Percentiles rank a stretch among this genome's conserved stretches.
These are phyloP conservation scores for Hypoxylon sp. DNA, from an alignment of 2,329 filamentous ascomycete species.

Conservation along the genomic window DNA sequence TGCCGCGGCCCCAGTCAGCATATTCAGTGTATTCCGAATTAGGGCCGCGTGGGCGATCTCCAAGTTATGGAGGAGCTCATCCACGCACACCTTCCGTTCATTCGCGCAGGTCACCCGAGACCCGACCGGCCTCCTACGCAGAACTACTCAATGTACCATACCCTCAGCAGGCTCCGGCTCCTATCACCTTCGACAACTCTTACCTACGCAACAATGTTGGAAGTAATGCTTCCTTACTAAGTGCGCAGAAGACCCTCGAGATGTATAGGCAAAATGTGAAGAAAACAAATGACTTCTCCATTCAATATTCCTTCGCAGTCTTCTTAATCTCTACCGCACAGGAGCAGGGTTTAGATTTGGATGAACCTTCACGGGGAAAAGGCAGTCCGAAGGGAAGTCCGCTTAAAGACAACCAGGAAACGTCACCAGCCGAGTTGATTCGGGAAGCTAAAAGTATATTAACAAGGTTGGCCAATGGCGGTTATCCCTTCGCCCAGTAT, in stretches of 20 bases:
- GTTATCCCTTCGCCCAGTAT: slow-evolving; percentile 98
- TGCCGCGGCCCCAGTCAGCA: slow-evolving; percentile 80
- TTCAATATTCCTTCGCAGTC: slow-evolving; percentile 96
- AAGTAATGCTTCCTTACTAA: slow-evolving; percentile 90
- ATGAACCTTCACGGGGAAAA: slow-evolving; percentile 63
- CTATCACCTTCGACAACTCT: slow-evolving; percentile 84
- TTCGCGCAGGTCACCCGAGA: slow-evolving; percentile 70
- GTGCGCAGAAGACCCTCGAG: slow-evolving; percentile 92
- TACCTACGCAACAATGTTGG: slow-evolving; percentile 84
- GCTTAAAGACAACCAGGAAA: slow-evolving; percentile 54
- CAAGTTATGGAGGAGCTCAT: slow-evolving; percentile 59
- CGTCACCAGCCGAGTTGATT: slow-evolving; percentile 77
- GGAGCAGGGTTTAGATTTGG: slow-evolving; percentile 75
- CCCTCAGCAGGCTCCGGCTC: slow-evolving; percentile 78
- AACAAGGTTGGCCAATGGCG: slow-evolving; percentile 85
- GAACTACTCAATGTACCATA: slow-evolving; percentile 79
- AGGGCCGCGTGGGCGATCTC: slow-evolving; percentile 74
- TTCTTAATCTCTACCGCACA: slow-evolving; percentile 93
- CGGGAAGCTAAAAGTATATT: slow-evolving; percentile 91
- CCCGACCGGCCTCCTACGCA: slow-evolving; percentile 67
- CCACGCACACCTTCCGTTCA: slow-evolving; percentile 65
- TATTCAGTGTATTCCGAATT: slow-evolving; percentile 83
- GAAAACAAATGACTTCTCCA: slow-evolving; percentile 90
- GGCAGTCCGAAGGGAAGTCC: slow-evolving; percentile 61
- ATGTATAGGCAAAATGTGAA: slow-evolving; percentile 99